Base-by-base conservation (phyloP, 2,329 filamentous ascomycete genomes). In the Talaromyces atroroseus region DNA sequence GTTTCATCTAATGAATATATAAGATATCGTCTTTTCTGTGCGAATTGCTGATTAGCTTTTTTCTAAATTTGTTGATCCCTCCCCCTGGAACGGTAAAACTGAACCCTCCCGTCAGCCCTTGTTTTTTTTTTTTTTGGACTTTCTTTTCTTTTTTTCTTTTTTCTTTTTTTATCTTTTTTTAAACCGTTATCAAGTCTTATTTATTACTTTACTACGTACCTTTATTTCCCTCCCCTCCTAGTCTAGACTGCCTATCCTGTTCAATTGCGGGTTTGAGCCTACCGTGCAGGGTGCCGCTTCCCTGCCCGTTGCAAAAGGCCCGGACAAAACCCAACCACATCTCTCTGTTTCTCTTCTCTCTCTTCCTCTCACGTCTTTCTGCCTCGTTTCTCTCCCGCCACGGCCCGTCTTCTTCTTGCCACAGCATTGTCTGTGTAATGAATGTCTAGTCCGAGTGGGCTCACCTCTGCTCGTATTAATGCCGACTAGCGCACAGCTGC, bases 251-350 rank as follows among this genome's bases (percentile, higher is more conserved):
- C 45, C 52, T 16, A 8, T 5, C 4, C 45, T 38, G 20, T 48
- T 10, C 29, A 42, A 42, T n/a, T n/a, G n/a, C n/a, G n/a, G n/a
- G n/a, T n/a, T 14, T 24, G 8, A 14, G 23, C 38, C 8, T 47
- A 44, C 23, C 46, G 26, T 49, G 32, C 46, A 32, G 24, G 26
- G 32, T 49, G 32, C 32, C 23, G 16, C 46, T 29, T 26, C 46
- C 46, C 11, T 23, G 40, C 32, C n/a, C 20, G 52, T 49, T 54
- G 34, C 20, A 53, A 53, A 34, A 48, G 24, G 29, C 8, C 52
- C 44, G 45, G 42, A 54, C 44, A 71, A 68, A 69, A 69, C 52
- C 70, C 68, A 69, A 69, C 38, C 52, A 34, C 36, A 34, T 21
- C 29, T 32, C 29, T 49, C 10, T 16, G 34, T 46, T 32, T 34